These are phyloP conservation scores for Aspergillus luchuensis DNA, from an alignment of 2,329 filamentous ascomycete species.

Conservation along the genomic window DNA sequence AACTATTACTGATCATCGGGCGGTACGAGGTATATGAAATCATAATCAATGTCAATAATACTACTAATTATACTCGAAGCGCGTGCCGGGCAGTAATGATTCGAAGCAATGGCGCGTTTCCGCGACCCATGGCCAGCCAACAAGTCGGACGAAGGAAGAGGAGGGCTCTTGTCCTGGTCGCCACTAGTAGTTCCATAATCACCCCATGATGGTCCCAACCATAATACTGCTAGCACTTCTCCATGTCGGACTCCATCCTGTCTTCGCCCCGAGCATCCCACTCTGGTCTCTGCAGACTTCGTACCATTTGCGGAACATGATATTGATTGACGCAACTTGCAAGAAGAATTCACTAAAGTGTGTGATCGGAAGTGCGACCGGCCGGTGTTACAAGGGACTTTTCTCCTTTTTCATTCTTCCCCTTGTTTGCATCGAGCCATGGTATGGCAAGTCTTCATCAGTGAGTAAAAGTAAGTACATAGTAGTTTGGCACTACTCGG, in stretches of 20 bases:
- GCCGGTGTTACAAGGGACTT: not conserved
- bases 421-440: not conserved
- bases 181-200: not conserved
- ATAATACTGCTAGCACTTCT: not conserved
- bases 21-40: conserved; percentile 8
- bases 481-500: not conserved
- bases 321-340: conserved; percentile 2
- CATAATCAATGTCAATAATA: conserved; percentile 4
- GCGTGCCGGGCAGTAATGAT: not conserved
- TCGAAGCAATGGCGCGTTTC: conserved; percentile 5
- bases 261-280: not conserved
- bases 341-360: not conserved
- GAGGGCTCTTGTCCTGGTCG: not conserved
- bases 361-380: not conserved
- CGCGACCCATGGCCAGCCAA: not conserved
- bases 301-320: conserved; percentile 6
- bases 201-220: not conserved
- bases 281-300: not conserved
- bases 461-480: not conserved
- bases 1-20: conserved; percentile 2
- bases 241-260: not conserved
- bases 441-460: not conserved
- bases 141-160: not conserved
- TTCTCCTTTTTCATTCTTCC: not conserved
- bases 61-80: not conserved